Evolutionary conservation across 2,329 filamentous ascomycete genomes (phyloP).

Genomic region (Pseudogymnoascus sp.): DNA sequence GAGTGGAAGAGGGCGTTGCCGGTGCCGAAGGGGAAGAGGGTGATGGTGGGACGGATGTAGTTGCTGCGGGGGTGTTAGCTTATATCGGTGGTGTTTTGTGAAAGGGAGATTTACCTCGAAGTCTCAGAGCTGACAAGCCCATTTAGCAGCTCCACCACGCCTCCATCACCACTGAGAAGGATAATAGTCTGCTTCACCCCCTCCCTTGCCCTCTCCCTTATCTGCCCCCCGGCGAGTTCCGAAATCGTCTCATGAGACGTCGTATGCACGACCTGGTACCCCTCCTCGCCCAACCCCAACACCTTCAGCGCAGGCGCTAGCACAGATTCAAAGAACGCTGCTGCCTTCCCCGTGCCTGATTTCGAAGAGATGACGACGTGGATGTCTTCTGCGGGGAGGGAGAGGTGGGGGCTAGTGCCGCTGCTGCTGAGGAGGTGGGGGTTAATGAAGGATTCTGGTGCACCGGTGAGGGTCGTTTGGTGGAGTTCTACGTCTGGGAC

Average conservation of each 20-base stretch:
- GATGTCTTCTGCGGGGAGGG: conserved; percentile 25
- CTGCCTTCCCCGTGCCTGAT: conserved; percentile 54
- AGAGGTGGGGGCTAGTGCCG: background rate
- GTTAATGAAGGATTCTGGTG: background rate
- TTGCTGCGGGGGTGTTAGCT: conserved; percentile 14
- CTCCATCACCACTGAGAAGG: conserved; percentile 81
- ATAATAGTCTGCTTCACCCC: conserved; percentile 53
- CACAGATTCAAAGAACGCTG: conserved; percentile 45
- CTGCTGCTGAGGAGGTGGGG: background rate
- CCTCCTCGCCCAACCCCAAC: conserved; percentile 32
- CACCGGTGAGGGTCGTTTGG: background rate
- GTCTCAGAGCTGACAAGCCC: conserved; percentile 35
- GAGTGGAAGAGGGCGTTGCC: conserved; percentile 59
- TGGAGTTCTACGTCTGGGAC: background rate
- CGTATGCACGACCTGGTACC: conserved; percentile 53
- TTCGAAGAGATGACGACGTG: conserved; percentile 60
- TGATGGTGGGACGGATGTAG: conserved; percentile 36
- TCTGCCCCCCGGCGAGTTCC: conserved; percentile 46
- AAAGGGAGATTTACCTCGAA: conserved; percentile 22
- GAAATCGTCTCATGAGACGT: conserved; percentile 53
- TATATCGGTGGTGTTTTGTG: too few relatives aligned
- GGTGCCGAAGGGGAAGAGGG: conserved; percentile 53
- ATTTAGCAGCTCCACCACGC: conserved; percentile 75
- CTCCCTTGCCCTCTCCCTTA: conserved; percentile 41
- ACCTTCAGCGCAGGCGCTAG: conserved; percentile 47